phyloP scores from a whole-genome alignment of 495 filamentous ascomycete genomes.

The Aspergillus coremiiformis region DNA sequence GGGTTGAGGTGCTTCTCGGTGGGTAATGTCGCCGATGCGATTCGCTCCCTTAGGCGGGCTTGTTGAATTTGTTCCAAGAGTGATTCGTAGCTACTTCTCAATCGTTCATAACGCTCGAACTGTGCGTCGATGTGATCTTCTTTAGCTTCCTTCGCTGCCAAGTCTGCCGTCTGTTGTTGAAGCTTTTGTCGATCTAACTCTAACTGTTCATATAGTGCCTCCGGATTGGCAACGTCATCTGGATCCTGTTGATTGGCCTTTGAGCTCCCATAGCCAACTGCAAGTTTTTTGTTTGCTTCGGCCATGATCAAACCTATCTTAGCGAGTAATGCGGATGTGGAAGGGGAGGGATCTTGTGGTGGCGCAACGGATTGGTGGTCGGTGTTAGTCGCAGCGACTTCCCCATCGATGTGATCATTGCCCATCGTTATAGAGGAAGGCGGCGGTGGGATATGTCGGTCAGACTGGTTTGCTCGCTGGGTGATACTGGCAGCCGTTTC shows the following conservation, averaged over 20 bases:
- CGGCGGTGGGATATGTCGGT: slow-evolving; percentile 32
- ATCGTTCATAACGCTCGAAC: slow-evolving; percentile 29
- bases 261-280: slow-evolving; percentile 34
- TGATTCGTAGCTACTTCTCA: slow-evolving; percentile 31
- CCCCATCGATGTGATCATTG: slow-evolving; percentile 36
- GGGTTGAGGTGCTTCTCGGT: slow-evolving; percentile 7
- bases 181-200: slow-evolving; percentile 41
- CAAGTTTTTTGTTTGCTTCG: slow-evolving; percentile 39
- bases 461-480: slow-evolving; percentile 24
- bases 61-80: slow-evolving; percentile 39
- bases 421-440: slow-evolving; percentile 41
- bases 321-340: slow-evolving; percentile 30
- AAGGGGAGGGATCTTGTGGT: slow-evolving; percentile 20
- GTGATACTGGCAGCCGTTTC: slow-evolving; percentile 73
- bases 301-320: slow-evolving; percentile 40
- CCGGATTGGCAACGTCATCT: slow-evolving; percentile 36
- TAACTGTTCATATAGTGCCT: slow-evolving; percentile 37
- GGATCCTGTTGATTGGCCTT: slow-evolving; percentile 32
- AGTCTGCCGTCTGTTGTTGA: slow-evolving; percentile 22
- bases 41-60: slow-evolving; percentile 21
- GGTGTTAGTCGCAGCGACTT: slow-evolving; percentile 16
- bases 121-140: slow-evolving; percentile 26
- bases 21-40: slow-evolving; percentile 12
- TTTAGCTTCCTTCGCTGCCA: slow-evolving; percentile 28
- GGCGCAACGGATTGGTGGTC: slow-evolving; percentile 20